Evolutionary conservation across 1,139 yeast species (phyloP), one percentile per base, ranked within the genome.

Genomic region (Yamadazyma mexicana): DNA sequence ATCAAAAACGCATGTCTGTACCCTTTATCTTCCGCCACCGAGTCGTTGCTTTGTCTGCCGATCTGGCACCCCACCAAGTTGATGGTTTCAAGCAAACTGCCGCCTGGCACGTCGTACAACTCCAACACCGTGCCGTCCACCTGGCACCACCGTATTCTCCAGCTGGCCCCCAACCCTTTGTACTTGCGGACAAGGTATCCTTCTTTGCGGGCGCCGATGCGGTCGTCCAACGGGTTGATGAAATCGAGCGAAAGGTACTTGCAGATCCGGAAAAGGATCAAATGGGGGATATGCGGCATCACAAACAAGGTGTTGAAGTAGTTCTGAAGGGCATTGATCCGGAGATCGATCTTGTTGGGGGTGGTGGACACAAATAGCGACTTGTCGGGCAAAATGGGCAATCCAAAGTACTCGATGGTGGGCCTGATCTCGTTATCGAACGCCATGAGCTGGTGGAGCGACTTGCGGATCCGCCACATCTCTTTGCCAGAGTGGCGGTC

Each of bases 81-180:
- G 11, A 87, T 77, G 10, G 72, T 68, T 42, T 87, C 92, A n/a
- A 73, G 53, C 10, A 77, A 50, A 3, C 71, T 61, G 1, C 86
- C 87, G 5, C 80, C 81, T 1, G 83, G 82, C 4, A 59, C 55
- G 30, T 85, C 94, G 47, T 72, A 77, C 26, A 84, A 69, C 42
- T 81, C 82, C 42, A 88, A 63, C 28, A 58, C 61, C 1, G 83
- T 79, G 0, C 87, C 87, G 46, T 83, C 87, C 12, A 86, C 74
- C 33, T 79, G 81, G 58, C 87, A 86, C 73, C 85, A 86, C 37
- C 88, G 64, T 5, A 81, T 71, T 52, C 81, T 83, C 96, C 96
- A 88, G 31, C 74, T 75, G 9, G 73, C 40, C 62, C 84, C 68
- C 67, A 75, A 48, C 63, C 86, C 67, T 57, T 61, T 58, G 63